Conservation (phyloP, 108 stramenopile genomes). For the Cyclotella atomus region DNA sequence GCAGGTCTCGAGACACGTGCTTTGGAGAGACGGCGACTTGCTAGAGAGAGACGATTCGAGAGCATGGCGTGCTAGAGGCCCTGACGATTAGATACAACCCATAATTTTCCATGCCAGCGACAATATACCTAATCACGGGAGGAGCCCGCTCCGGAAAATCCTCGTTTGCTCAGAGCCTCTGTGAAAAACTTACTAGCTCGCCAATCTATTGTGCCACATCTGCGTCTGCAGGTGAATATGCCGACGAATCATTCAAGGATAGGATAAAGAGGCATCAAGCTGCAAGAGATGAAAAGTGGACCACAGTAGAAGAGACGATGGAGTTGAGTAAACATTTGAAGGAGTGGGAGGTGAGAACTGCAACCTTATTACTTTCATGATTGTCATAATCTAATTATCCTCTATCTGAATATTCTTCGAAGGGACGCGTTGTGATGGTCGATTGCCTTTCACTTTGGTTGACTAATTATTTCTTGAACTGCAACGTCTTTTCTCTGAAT, state of each 20-base stretch:
- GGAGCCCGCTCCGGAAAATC: conserved; percentile 63
- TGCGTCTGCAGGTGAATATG: conserved; percentile 3
- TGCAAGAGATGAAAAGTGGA: conserved; percentile 48
- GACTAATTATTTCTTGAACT: conserved; percentile 60
- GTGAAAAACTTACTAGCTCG: conserved; percentile 41
- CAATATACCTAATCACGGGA: conserved; percentile 64
- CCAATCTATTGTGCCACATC: conserved; percentile 68
- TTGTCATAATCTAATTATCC: too few species aligned
- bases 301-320: conserved; percentile 59
- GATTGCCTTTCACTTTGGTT: conserved; percentile 68
- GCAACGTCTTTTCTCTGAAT: conserved; percentile 37
- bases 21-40: neutral
- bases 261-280: conserved; percentile 53
- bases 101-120: conserved; percentile 48
- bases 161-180: conserved; percentile 53
- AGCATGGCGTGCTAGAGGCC: too few species aligned
- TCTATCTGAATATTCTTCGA: too few species aligned
- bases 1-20: neutral
- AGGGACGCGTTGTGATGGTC: conserved; percentile 53
- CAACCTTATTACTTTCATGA: too few species aligned
- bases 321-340: conserved; percentile 47
- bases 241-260: conserved; percentile 49
- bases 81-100: too few species aligned
- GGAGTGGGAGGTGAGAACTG: too few species aligned
- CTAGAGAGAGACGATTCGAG: neutral